Evolutionary conservation across 495 filamentous ascomycete species (phyloP).

Genomic region (Aspergillus asperescens): DNA sequence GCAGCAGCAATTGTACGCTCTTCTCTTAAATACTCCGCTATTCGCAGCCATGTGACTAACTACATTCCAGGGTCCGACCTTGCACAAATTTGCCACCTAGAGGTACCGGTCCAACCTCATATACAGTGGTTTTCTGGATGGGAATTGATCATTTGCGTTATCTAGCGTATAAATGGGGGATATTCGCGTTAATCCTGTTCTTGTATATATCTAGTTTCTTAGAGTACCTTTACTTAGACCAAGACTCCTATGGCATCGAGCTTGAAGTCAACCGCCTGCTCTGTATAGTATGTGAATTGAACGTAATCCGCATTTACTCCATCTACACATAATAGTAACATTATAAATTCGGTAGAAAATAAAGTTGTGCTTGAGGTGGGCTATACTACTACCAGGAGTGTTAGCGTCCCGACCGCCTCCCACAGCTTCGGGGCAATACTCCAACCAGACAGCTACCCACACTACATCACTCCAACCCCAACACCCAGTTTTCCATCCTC

Average conservation of each 20-base stretch:
- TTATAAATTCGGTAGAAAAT: too few relatives aligned
- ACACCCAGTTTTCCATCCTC: neutral
- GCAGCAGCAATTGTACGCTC: conserved; percentile 69
- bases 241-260: too few relatives aligned
- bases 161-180: conserved; percentile 9
- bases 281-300: too few relatives aligned
- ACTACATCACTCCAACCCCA: conserved; percentile 12
- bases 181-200: conserved; percentile 3
- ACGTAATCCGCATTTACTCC: too few relatives aligned
- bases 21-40: neutral
- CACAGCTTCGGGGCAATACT: conserved; percentile 16
- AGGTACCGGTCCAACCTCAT: neutral
- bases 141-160: neutral
- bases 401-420: conserved; percentile 16
- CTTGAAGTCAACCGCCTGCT: too few relatives aligned
- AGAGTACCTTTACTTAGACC: too few relatives aligned
- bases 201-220: conserved; percentile 18
- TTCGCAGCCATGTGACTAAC: neutral
- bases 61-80: conserved; percentile 23
- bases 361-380: neutral
- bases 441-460: conserved; percentile 10
- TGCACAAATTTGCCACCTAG: conserved; percentile 27
- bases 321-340: too few relatives aligned
- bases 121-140: neutral
- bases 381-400: neutral